These are phyloP conservation scores for Sordariomycetes sp. DNA, from an alignment of 2,329 filamentous ascomycete genomes.

Conservation along the genomic window DNA sequence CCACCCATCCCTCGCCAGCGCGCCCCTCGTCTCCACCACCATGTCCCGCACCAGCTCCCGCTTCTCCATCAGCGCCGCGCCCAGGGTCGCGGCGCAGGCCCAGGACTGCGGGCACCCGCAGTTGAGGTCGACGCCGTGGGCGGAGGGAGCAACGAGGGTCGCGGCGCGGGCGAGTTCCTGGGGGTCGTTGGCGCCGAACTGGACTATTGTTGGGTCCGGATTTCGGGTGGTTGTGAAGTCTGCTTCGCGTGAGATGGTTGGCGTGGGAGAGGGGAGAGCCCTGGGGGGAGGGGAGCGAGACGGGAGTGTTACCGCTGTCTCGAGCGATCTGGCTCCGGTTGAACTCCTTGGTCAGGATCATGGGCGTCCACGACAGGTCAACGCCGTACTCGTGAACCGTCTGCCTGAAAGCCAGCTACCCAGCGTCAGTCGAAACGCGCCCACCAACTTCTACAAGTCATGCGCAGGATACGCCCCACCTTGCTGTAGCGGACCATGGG, in stretches of 20 bases:
- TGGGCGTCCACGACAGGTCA: conserved; percentile 59
- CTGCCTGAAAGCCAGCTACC: conserved; percentile 53
- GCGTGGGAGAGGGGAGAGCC: neutral
- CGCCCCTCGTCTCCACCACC: conserved; percentile 40
- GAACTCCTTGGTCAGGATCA: conserved; percentile 59
- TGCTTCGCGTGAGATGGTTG: conserved; percentile 9
- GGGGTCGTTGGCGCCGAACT: conserved; percentile 52
- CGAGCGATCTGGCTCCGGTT: conserved; percentile 46
- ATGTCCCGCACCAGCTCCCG: conserved; percentile 54
- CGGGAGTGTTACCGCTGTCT: conserved; percentile 35
- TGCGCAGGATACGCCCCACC: conserved; percentile 14
- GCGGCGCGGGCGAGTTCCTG: conserved; percentile 50
- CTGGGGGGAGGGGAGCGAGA: conserved; percentile 8
- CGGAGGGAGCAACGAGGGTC: conserved; percentile 45
- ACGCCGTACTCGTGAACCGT: conserved; percentile 51
- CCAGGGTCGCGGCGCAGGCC: conserved; percentile 55
- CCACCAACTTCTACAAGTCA: neutral
- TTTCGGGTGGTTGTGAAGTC: conserved; percentile 45
- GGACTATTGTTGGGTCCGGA: conserved; percentile 48
- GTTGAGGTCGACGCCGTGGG: conserved; percentile 55
- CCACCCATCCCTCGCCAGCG: conserved; percentile 39
- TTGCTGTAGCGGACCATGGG: conserved; percentile 60
- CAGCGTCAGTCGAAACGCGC: neutral
- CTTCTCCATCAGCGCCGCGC: conserved; percentile 55
- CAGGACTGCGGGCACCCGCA: conserved; percentile 63